Evolutionary conservation across 2,329 filamentous ascomycete species (phyloP), one percentile per base, ranked within the genome.

Genomic region (Huntiella moniliformis): DNA sequence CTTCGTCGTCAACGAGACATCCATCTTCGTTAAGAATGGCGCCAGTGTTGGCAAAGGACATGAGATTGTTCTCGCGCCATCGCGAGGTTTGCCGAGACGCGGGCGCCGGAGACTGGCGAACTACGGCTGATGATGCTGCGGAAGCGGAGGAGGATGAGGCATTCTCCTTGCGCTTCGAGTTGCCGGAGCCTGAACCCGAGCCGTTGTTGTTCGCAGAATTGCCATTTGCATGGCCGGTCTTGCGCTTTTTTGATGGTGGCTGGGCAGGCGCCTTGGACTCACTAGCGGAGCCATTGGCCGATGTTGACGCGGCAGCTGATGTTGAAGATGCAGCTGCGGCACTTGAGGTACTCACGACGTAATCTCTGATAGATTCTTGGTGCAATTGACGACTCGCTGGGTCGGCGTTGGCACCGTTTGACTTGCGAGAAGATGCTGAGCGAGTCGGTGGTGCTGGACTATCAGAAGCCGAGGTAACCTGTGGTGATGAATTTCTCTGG

Each of bases 1-100:
- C 91, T 64, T 96, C 86, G 60, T 98, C 91, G 50, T 91, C 84
- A 54, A 81, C 73, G 58, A 98, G 70, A 57, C 79, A 79, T 47
- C 82, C 82, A 55, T 87, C 71, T 13, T 49, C 44, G 56, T 81
- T 79, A 48, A 87, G 70, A 48, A 70, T 71, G 42, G 73, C 74
- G 48, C 75, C 73, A 56, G 72, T 76, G 51, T 76, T 76, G 51
- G 84, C 79, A 62, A 96, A 96, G 38, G 74, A 85, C 65, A 95
- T 73, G 77, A 96, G 79, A 61, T 92, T 95, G 44, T 82, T 80
- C 56, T 85, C 77, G 52, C 73, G 68, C 22, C 43, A 48, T 16
- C 37, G 41, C 22, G 22, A 28, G 5, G 35, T 44, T 22, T 46
- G 47, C 11, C 38, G 47, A 16, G 34, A 28, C 8, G 36, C 38